A percentile compares a stretch with the other conserved stretches of the same genome.
phyloP scores from a whole-genome alignment of 1,139 yeast genomes.

The Pichia norvegensis region DNA sequence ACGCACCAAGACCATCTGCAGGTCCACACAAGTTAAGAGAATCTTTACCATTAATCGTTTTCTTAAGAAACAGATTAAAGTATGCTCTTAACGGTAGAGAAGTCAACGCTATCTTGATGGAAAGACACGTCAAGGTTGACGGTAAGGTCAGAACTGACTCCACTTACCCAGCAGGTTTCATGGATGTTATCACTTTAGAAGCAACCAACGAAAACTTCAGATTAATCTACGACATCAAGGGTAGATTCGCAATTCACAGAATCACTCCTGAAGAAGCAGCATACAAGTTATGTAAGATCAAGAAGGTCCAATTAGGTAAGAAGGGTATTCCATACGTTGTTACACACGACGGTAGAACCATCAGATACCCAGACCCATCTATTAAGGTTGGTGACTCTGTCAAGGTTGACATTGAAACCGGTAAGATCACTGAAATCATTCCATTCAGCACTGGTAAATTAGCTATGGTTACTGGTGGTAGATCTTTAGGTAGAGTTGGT shows the following conservation, averaged over 20 bases:
- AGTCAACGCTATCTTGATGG: slow-evolving; percentile 98
- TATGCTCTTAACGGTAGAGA: slow-evolving; percentile 99
- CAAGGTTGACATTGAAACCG: slow-evolving; percentile 91
- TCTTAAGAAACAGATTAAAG: slow-evolving; percentile 99
- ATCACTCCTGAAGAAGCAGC: slow-evolving; percentile 97
- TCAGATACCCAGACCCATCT: slow-evolving; percentile 98
- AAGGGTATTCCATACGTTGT: slow-evolving; percentile 97
- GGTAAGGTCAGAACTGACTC: slow-evolving; percentile 99
- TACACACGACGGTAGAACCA: slow-evolving; percentile 98
- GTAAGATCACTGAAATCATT: slow-evolving; percentile 86
- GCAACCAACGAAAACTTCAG: slow-evolving; percentile 99
- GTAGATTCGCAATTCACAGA: slow-evolving; percentile 99
- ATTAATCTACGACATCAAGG: slow-evolving; percentile 95
- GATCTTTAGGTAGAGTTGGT: slow-evolving; percentile 99
- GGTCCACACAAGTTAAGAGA: slow-evolving; percentile 99
- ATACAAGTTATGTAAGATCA: slow-evolving; percentile 96
- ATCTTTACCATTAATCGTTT: slow-evolving; percentile 95
- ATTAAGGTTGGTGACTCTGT: slow-evolving; percentile 96
- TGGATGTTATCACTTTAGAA: slow-evolving; percentile 95
- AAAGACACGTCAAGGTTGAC: slow-evolving; percentile 98
- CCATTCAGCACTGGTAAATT: slow-evolving; percentile 94
- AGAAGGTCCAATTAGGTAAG: slow-evolving; percentile 96
- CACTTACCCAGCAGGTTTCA: slow-evolving; percentile 98
- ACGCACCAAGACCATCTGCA: slow-evolving; percentile 99
- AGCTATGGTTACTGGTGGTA: slow-evolving; percentile 98